A percentile compares a stretch with the other conserved stretches of the same genome.
These are phyloP conservation scores for Peltaster fructicola DNA, from an alignment of 2,329 filamentous ascomycete species.

Conservation along the genomic window DNA sequence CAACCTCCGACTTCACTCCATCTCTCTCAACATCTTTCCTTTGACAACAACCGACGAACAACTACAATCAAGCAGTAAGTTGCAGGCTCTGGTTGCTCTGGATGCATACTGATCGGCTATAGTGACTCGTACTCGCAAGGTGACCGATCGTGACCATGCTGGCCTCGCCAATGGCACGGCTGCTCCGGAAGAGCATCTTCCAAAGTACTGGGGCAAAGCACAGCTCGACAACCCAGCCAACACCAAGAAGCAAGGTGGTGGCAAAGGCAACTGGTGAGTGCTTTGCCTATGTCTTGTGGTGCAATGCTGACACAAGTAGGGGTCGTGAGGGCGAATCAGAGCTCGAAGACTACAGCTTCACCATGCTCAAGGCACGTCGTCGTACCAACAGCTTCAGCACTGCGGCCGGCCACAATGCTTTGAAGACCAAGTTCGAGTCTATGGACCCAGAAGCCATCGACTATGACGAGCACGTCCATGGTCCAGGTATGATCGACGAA, in stretches of 20 bases:
- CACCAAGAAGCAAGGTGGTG: conserved; percentile 89
- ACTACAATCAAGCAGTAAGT: too few species aligned
- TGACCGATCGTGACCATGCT: conserved; percentile 80
- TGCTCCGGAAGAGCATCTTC: conserved; percentile 52
- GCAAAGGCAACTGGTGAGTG: conserved; percentile 82
- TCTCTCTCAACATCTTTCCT: too few species aligned
- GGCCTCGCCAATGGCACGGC: conserved; percentile 59
- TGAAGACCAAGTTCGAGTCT: conserved; percentile 95
- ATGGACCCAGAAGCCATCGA: conserved; percentile 84
- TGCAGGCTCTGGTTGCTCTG: too few species aligned
- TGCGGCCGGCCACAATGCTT: conserved; percentile 51
- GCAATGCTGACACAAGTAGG: conserved; percentile 33
- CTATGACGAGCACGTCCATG: conserved; percentile 52
- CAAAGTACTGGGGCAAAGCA: conserved; percentile 83
- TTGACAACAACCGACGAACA: too few species aligned
- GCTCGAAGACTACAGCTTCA: conserved; percentile 67
- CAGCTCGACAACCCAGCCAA: conserved; percentile 73
- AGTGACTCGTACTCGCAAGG: conserved; percentile 98
- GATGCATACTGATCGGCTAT: too few species aligned
- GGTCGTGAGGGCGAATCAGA: conserved; percentile 62
- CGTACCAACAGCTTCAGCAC: conserved; percentile 79
- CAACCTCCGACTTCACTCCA: too few species aligned
- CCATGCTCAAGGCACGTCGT: conserved; percentile 68
- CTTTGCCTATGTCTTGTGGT: conserved; percentile 3
- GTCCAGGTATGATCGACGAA: conserved; percentile 35